Conservation (phyloP, 371 early-diverging fungal species). For the Mucor lusitanicus region DNA sequence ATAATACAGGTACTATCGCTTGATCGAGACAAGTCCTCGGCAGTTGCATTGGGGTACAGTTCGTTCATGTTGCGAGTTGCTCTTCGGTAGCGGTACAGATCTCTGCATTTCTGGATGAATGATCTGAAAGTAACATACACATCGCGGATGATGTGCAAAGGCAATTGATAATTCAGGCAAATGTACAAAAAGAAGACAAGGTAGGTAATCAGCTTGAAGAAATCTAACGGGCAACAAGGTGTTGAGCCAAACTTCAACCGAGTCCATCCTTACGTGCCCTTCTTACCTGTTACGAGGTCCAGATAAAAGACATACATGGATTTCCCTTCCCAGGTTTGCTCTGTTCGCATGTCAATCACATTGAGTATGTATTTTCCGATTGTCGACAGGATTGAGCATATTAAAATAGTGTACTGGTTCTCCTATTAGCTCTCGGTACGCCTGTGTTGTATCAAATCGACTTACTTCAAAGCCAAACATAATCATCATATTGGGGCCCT, state of each 20-base stretch:
- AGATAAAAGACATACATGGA: slow-evolving; percentile 88
- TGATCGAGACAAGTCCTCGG: slow-evolving; percentile 73
- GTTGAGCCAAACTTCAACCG: neutral
- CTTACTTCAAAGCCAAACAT: slow-evolving; percentile 95
- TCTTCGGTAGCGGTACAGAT: slow-evolving; percentile 86
- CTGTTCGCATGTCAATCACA: slow-evolving; percentile 77
- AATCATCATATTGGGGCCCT: slow-evolving; percentile 89
- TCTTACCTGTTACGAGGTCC: slow-evolving; percentile 76
- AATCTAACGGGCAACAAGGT: slow-evolving; percentile 58
- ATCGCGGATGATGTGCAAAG: slow-evolving; percentile 94
- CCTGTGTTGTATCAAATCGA: neutral
- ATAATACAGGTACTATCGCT: slow-evolving; percentile 94
- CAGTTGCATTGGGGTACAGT: slow-evolving; percentile 89
- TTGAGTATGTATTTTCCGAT: slow-evolving; percentile 85
- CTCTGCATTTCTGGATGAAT: slow-evolving; percentile 85
- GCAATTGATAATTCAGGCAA: slow-evolving; percentile 79
- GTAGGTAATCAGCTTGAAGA: slow-evolving; percentile 87
- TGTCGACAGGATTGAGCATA: slow-evolving; percentile 70
- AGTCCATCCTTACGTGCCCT: neutral
- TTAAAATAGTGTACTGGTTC: slow-evolving; percentile 83
- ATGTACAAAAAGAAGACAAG: slow-evolving; percentile 84
- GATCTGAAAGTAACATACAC: slow-evolving; percentile 92
- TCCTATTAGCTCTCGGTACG: neutral
- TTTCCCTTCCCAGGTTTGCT: slow-evolving; percentile 94
- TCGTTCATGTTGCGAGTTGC: slow-evolving; percentile 96